Evolutionary conservation across 768 basidiomycete species (phyloP).

Genomic region (Phaeolepiota aurea): DNA sequence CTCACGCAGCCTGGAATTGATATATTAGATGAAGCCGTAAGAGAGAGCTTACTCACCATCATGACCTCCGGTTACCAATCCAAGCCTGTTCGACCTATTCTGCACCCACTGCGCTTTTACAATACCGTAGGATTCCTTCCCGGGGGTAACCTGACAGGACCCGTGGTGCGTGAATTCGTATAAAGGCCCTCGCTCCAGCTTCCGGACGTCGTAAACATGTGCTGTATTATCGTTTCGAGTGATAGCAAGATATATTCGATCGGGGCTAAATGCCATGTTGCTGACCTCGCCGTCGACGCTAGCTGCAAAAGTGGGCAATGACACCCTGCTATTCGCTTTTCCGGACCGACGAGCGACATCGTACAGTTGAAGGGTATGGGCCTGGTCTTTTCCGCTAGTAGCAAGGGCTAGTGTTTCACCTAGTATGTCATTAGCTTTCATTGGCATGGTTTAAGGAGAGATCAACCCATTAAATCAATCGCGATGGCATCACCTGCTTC

Average conservation of each 20-base stretch:
- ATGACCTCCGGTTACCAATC: constrained; percentile 52
- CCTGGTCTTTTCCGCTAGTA: constrained; percentile 17
- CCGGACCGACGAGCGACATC: constrained; percentile 32
- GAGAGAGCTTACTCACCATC: constrained; percentile 39
- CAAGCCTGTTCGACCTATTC: constrained; percentile 21
- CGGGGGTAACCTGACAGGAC: constrained; percentile 20
- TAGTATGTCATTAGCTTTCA: constrained; percentile 12
- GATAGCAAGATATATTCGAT: constrained; percentile 51
- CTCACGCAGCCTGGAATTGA: constrained; percentile 51
- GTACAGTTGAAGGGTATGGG: constrained; percentile 38
- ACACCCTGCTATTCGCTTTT: constrained; percentile 17
- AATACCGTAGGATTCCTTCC: constrained; percentile 35
- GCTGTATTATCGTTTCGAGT: constrained; percentile 50
- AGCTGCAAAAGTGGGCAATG: constrained; percentile 26
- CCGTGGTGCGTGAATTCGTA: constrained; percentile 39
- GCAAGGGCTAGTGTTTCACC: constrained; percentile 23
- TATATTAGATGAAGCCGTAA: not conserved
- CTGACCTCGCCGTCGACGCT: constrained; percentile 36
- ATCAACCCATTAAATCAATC: constrained; percentile 39
- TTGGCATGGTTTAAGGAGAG: too few relatives aligned
- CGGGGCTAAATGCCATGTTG: constrained; percentile 45
- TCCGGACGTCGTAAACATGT: constrained; percentile 59
- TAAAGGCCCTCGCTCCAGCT: constrained; percentile 34
- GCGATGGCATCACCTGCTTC: constrained; percentile 49
- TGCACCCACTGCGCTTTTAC: constrained; percentile 47